Evolutionary conservation across 2,329 filamentous ascomycete species (phyloP), one percentile per base, ranked within the genome.

Genomic region (Phyllosticta citrichinensis): DNA sequence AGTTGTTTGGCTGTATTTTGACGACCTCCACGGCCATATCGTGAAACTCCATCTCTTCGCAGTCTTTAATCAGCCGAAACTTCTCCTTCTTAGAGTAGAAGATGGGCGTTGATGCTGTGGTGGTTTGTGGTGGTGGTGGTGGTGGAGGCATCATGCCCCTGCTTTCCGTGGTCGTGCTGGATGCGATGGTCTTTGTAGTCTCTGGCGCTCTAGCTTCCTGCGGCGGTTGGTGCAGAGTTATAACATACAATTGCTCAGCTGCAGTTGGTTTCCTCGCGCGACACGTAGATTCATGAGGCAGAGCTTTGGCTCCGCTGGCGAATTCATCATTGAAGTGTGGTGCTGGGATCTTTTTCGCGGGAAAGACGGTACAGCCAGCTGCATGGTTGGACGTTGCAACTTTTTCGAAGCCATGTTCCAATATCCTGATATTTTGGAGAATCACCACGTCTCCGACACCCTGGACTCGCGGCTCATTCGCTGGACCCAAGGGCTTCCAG

Each of bases 11-110:
- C 65, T 77, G 83, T 0, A 80, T 75, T 65, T 81, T 85, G 55
- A 91, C 81, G 2, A 96, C 83, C 68, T 92, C 82, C 1, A 83
- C 91, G 19, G 89, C 76, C 1, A 95, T 69, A 69, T 96, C 84
- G 66, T 81, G 84, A 68, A 87, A 95, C 0, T 67, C 76, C 14
- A 73, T 71, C 0, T 80, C 74, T 2, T 74, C 67, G 1, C 90
- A 74, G 66, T 91, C 83, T 64, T 86, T 79, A 58, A 97, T 79
- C 19, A 87, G 33, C 8, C 10, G n/a, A 40, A 56, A 57, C 33
- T 60, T 55, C 2, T 50, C 25, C 11, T 8, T 47, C 14, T 17
- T 8, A 8, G 40, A 47, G 40, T 3, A 17, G 5, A 47, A 8
- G 6, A 14, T 5, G 17, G 40, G 20, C 47, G 40, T 53, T 22